Evolutionary conservation across 176 grass and related monocot genomes (phyloP).

Genomic region (Lolium rigidum): DNA sequence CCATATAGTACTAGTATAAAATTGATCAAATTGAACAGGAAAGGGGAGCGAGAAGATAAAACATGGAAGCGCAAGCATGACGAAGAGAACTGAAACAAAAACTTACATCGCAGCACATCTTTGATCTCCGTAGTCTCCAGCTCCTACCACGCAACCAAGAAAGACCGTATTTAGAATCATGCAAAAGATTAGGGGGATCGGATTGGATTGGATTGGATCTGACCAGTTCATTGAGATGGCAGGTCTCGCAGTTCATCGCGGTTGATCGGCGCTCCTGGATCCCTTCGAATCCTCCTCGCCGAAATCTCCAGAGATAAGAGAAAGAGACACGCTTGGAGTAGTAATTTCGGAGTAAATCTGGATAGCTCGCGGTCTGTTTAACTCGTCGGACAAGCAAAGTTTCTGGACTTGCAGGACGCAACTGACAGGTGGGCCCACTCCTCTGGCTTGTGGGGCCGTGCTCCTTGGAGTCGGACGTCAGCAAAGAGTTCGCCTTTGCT

Average conservation of each 20-base stretch:
- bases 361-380: no score
- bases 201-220: background rate
- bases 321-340: no score
- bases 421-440: background rate
- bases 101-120: constrained; percentile 34
- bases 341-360: no score
- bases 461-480: background rate
- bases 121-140: constrained; percentile 13
- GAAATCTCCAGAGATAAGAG: background rate
- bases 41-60: background rate
- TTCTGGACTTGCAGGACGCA: background rate
- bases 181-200: background rate
- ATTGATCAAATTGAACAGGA: background rate
- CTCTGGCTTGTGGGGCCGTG: background rate
- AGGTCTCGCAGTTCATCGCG: constrained; percentile 42
- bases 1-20: background rate
- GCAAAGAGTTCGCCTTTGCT: background rate
- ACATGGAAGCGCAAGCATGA: background rate
- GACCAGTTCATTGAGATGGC: constrained; percentile 33
- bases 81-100: background rate
- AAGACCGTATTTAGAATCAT: background rate
- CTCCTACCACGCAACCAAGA: constrained; percentile 1
- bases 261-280: background rate
- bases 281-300: background rate
- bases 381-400: background rate